Conservation (phyloP, 371 early-diverging fungal species). For the Mycotypha africana region DNA sequence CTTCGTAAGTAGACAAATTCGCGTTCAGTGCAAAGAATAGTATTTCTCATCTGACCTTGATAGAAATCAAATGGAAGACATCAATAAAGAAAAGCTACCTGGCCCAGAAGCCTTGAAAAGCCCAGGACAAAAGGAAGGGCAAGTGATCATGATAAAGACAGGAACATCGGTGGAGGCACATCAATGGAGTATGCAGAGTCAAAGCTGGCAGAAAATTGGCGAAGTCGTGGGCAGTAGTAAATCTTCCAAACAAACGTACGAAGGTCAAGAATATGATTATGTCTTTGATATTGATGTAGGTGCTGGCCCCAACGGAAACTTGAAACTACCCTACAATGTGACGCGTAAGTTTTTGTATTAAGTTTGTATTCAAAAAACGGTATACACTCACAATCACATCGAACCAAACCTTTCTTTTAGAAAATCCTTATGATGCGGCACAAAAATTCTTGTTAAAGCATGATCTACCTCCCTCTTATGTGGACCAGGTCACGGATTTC, state of each 20-base stretch:
- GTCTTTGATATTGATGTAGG: constrained; percentile 96
- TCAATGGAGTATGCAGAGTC: constrained; percentile 69
- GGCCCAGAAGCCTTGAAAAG: constrained; percentile 67
- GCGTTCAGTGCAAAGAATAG: background rate
- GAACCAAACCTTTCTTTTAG: constrained; percentile 42
- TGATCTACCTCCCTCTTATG: constrained; percentile 72
- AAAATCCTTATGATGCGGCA: constrained; percentile 93
- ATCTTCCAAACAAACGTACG: constrained; percentile 64
- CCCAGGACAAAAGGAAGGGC: constrained; percentile 80
- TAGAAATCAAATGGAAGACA: constrained; percentile 82
- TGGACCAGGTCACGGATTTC: constrained; percentile 94
- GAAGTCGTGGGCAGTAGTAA: constrained; percentile 92
- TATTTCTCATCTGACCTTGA: too few species aligned
- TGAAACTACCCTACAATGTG: constrained; percentile 93
- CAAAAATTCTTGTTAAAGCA: constrained; percentile 82
- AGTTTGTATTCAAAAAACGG: too few species aligned
- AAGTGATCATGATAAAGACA: constrained; percentile 84
- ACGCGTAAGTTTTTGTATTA: constrained; percentile 40
- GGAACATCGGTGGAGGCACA: constrained; percentile 74
- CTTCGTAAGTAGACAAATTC: constrained; percentile 60
- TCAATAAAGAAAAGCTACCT: constrained; percentile 80
- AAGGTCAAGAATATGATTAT: constrained; percentile 94
- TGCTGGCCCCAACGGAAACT: constrained; percentile 63
- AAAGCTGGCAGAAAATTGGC: constrained; percentile 88
- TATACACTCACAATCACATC: background rate